Evolutionary conservation across 139 green algal species (phyloP), one percentile per base, ranked within the genome.

Genomic region (Pedinophyceae sp.): DNA sequence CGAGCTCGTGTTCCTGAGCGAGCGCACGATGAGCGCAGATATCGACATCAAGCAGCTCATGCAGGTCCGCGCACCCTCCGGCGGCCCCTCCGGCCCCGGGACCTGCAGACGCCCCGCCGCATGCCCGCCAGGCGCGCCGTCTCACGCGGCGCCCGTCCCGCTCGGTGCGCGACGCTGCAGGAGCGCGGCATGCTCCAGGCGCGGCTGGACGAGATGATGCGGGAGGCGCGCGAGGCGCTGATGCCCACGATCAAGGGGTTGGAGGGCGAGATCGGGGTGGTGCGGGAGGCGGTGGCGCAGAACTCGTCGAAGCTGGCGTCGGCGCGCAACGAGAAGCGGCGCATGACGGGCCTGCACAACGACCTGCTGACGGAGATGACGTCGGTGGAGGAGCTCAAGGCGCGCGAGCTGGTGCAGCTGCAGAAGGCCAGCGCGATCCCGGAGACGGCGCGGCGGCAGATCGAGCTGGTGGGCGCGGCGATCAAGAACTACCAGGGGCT

Each of bases 401-500:
- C 48, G 24, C 50, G 27, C 3, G 47, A 58, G 16, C 49, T 55
- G 30, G 50, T 53, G 4, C 40, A 63, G 27, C 43, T 61, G 2
- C 27, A 67, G 30, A 66, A 62, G 40, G 52, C 59, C 40, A 46
- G 47, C 17, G 28, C 41, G 5, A 30, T 46, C 1, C 60, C 63
- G 18, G 57, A 61, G 19, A 58, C 52, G 41, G 38, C 52, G 2
- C 38, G 38, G 18, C 27, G 56, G 60, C 59, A 65, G 7, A 30
- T 26, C 3, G 50, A 63, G 25, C 27, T 66, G 28, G 30, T 66
- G n/a, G 20, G 45, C 10, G 56, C 56, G 29, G 38, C 34, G 22
- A 20, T 63, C 17, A 58, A 58, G 45, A 27, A 43, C 0, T 1
- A 72, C 52, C 62, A 73, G 46, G 51, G 65, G 34, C 66, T 46